phyloP scores from a whole-genome alignment of 2,329 filamentous ascomycete species.

The Trichoderma atroviride region DNA sequence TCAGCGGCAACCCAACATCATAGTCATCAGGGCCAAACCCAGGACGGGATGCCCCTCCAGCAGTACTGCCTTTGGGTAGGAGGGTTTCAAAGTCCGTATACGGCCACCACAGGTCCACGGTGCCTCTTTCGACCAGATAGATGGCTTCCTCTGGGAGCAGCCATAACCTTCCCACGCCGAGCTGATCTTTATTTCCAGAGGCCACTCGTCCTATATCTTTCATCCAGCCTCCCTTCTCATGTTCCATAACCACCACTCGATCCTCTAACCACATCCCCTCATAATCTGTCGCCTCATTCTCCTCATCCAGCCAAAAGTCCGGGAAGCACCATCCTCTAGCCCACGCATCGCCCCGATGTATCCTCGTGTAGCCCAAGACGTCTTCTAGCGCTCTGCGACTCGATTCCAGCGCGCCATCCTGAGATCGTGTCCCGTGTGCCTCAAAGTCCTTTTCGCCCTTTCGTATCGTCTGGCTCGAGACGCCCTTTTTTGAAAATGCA shows the following conservation, averaged over 20 bases:
- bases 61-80: constrained; percentile 43
- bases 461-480: constrained; percentile 70
- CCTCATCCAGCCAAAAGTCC: constrained; percentile 50
- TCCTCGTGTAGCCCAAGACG: constrained; percentile 75
- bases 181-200: constrained; percentile 56
- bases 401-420: constrained; percentile 75
- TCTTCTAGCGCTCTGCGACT: constrained; percentile 88
- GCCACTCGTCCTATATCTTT: constrained; percentile 73
- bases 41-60: constrained; percentile 28
- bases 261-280: constrained; percentile 44
- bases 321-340: constrained; percentile 75
- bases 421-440: constrained; percentile 81
- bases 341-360: constrained; percentile 69
- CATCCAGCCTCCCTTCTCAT: constrained; percentile 71
- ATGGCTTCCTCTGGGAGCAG: constrained; percentile 89
- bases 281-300: constrained; percentile 29
- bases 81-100: constrained; percentile 53
- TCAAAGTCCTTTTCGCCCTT: constrained; percentile 98
- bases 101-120: constrained; percentile 85
- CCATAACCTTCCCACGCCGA: constrained; percentile 70
- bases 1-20: constrained; percentile 76
- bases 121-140: constrained; percentile 85
- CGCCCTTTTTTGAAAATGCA: constrained; percentile 53
- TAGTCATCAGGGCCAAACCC: constrained; percentile 46
- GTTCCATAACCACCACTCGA: constrained; percentile 68